Conservation (phyloP, 768 basidiomycete genomes). For the Amylocystis lapponica region DNA sequence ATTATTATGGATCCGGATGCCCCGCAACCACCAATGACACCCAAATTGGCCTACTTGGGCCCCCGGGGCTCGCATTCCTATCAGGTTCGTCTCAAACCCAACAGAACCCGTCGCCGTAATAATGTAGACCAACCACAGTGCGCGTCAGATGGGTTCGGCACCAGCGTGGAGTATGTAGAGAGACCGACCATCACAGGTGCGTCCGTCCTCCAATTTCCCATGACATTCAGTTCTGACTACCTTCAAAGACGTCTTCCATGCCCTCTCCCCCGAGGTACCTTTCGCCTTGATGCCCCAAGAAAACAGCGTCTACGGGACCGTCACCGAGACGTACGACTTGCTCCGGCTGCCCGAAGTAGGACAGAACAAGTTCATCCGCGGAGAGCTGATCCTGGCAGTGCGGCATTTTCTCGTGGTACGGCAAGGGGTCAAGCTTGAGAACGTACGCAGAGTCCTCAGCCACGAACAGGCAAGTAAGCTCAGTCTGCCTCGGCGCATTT, state of each 20-base stretch:
- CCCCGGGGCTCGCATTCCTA: slow-evolving; percentile 71
- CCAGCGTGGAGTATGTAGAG: slow-evolving; percentile 38
- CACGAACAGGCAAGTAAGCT: slow-evolving; percentile 66
- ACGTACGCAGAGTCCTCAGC: slow-evolving; percentile 60
- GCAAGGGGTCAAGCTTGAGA: slow-evolving; percentile 45
- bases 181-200: slow-evolving; percentile 32
- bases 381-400: slow-evolving; percentile 53
- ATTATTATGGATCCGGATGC: too few relatives aligned
- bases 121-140: slow-evolving; percentile 28
- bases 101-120: too few relatives aligned
- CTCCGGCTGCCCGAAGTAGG: slow-evolving; percentile 40
- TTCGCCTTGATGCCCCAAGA: slow-evolving; percentile 76
- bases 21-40: too few relatives aligned
- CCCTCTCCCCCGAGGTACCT: slow-evolving; percentile 38
- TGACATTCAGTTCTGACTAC: background rate
- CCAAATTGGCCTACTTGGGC: slow-evolving; percentile 50
- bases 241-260: slow-evolving; percentile 52
- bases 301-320: slow-evolving; percentile 69
- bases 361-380: slow-evolving; percentile 46
- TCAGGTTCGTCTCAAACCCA: slow-evolving; percentile 33
- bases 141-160: slow-evolving; percentile 41
- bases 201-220: slow-evolving; percentile 5
- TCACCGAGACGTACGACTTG: slow-evolving; percentile 68
- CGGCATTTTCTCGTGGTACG: slow-evolving; percentile 67
- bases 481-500: too few relatives aligned